These are phyloP conservation scores for Yarrowia yakushimensis DNA, from an alignment of 805 yeast genomes.

Conservation along the genomic window DNA sequence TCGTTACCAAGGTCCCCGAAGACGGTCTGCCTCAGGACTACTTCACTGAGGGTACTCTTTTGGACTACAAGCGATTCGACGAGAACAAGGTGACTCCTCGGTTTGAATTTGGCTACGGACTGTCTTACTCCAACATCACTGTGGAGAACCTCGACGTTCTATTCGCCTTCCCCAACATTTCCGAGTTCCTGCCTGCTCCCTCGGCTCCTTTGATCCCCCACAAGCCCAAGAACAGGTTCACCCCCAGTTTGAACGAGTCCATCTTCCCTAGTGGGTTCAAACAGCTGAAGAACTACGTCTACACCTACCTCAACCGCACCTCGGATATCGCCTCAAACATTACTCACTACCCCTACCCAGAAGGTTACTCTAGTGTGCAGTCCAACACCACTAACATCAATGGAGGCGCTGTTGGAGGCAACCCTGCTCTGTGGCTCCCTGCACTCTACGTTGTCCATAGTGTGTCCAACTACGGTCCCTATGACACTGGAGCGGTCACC, in stretches of 20 bases:
- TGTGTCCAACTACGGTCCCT: conserved; percentile 49
- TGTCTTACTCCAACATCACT: conserved; percentile 49
- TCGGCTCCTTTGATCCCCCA: not conserved
- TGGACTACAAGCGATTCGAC: conserved; percentile 59
- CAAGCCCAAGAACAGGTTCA: conserved; percentile 5
- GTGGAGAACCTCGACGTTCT: conserved; percentile 42
- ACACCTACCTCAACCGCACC: conserved; percentile 41
- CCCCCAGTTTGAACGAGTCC: conserved; percentile 41
- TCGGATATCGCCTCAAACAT: not conserved
- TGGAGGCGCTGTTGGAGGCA: conserved; percentile 54
- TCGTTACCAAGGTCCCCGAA: conserved; percentile 41
- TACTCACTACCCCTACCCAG: conserved; percentile 33
- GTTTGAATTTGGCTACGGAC: conserved; percentile 60
- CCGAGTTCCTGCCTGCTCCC: conserved; percentile 46
- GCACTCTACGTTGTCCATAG: conserved; percentile 46
- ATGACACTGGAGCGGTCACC: conserved; percentile 48
- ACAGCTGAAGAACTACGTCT: conserved; percentile 54
- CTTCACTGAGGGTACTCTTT: conserved; percentile 44
- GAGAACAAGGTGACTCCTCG: conserved; percentile 54
- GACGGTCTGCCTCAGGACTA: conserved; percentile 41
- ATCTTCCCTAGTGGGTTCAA: conserved; percentile 51
- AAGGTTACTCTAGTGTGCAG: not conserved
- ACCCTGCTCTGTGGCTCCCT: conserved; percentile 56
- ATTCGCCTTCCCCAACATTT: conserved; percentile 45
- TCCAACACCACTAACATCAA: conserved; percentile 27